Percentiles rank a stretch among this genome's conserved stretches.
Evolutionary conservation across 768 basidiomycete genomes (phyloP).

Genomic region (Suillus subluteus): DNA sequence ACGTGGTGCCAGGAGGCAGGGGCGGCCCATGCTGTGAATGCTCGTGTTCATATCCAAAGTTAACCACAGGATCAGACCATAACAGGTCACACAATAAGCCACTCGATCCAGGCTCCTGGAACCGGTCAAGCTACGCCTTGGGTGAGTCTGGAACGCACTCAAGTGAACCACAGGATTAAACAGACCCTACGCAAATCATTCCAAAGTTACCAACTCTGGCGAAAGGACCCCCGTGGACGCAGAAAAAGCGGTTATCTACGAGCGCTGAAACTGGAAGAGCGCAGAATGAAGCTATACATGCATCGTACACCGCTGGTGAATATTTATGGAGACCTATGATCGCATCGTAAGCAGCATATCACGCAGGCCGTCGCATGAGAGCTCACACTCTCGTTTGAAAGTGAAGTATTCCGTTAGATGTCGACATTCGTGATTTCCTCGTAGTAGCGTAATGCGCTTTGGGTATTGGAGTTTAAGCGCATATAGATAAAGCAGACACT

Average conservation of each 20-base stretch:
- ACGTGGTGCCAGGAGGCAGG: slow-evolving; percentile 60
- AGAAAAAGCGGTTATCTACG: slow-evolving; percentile 95
- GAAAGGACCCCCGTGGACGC: slow-evolving; percentile 95
- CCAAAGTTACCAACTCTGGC: slow-evolving; percentile 79
- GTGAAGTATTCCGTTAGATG: slow-evolving; percentile 98
- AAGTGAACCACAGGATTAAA: slow-evolving; percentile 6
- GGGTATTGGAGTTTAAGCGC: slow-evolving; percentile 92
- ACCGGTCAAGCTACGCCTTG: slow-evolving; percentile 77
- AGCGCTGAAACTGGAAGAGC: slow-evolving; percentile 89
- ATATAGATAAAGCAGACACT: slow-evolving; percentile 94
- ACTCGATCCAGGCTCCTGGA: slow-evolving; percentile 89
- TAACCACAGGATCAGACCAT: slow-evolving; percentile 93
- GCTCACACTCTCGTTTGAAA: slow-evolving; percentile 91
- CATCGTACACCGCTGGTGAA: slow-evolving; percentile 81
- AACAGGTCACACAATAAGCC: slow-evolving; percentile 94
- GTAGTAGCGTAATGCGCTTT: slow-evolving; percentile 76
- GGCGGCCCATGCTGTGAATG: slow-evolving; percentile 50
- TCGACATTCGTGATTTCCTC: slow-evolving; percentile 97
- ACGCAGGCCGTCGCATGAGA: slow-evolving; percentile 29
- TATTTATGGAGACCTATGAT: slow-evolving; percentile 86
- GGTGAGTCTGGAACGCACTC: slow-evolving; percentile 13
- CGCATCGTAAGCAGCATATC: slow-evolving; percentile 4
- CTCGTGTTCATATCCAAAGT: slow-evolving; percentile 84
- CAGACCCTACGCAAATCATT: slow-evolving; percentile 71
- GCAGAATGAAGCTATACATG: slow-evolving; percentile 88